Evolutionary conservation across 306 rosid genomes (phyloP), one percentile per base, ranked within the genome.

Genomic region (Cucurbita maxima): DNA sequence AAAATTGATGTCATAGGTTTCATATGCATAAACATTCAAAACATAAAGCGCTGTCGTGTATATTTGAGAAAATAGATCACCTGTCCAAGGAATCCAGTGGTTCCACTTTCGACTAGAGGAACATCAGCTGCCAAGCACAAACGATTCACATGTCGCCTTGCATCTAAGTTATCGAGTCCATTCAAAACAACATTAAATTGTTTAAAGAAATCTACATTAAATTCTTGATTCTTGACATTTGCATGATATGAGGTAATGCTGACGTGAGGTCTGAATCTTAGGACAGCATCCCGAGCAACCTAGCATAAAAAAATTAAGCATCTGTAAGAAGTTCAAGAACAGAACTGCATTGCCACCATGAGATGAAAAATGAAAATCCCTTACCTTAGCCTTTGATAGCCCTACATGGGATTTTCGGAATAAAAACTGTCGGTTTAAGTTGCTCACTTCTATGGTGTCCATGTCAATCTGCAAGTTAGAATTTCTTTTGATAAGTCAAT

Each of bases 11-110:
- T 50, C 25, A 69, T 25, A 15, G 10, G 58, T 10, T 70, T 50
- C 30, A 14, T 5, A 16, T 8, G 58, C 58, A 50, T 50, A 51
- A 30, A 22, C 51, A 70, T 30, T 70, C 58, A 30, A 14, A 4
- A 25, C 51, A 51, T 14, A 68, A 66, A 45, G 41, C 25, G 53
- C 16, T 30, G 58, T 16, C 52, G 70, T 54, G 62, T 54, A 77
- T 72, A 40, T 75, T 73, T 75, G 68, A 56, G 76, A 37, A 72
- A 76, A 58, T 41, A 75, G 76, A 37, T 79, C 44, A 95, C 99
- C 99, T 95, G 99, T 58, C 99, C 99, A 75, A 95, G 99, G 83
- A 95, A 95, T 71, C 99, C 99, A 82, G 99, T 95, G 44, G 99
- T 95, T 79, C 99, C 99, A 87, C 99, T 95, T 85, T 91, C 99